Percentiles rank a stretch among this genome's conserved stretches.
These are phyloP conservation scores for Monosporascus sp. DNA, from an alignment of 2,329 filamentous ascomycete species.

Conservation along the genomic window DNA sequence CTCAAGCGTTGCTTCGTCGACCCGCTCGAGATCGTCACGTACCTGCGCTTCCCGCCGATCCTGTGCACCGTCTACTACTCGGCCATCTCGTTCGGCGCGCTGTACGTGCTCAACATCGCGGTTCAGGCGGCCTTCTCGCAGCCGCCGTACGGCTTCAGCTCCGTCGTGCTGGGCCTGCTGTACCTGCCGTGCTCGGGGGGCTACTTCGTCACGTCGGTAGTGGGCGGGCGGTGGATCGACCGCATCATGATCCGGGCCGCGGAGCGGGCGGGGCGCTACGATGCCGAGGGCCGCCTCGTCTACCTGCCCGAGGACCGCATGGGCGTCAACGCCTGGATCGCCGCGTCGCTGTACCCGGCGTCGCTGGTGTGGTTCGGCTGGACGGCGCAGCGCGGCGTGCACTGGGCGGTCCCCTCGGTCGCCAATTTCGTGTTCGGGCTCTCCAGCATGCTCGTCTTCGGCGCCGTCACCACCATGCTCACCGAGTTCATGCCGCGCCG, in stretches of 20 bases:
- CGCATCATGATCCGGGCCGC: conserved; percentile 75
- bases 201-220: conserved; percentile 62
- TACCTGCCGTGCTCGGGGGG: conserved; percentile 74
- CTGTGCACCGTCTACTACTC: conserved; percentile 69
- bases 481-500: conserved; percentile 75
- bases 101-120: conserved; percentile 75
- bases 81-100: conserved; percentile 66
- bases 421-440: conserved; percentile 71
- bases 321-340: conserved; percentile 76
- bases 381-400: conserved; percentile 59
- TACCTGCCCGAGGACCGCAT: conserved; percentile 76
- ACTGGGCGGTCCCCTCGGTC: conserved; percentile 58
- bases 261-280: conserved; percentile 61
- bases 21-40: conserved; percentile 64
- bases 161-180: conserved; percentile 65
- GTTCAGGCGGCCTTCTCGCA: conserved; percentile 64
- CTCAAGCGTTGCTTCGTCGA: conserved; percentile 63
- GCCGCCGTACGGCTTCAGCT: conserved; percentile 62
- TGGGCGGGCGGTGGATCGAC: conserved; percentile 76
- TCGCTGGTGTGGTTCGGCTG: conserved; percentile 75
- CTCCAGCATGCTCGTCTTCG: conserved; percentile 74
- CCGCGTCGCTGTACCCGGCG: conserved; percentile 63
- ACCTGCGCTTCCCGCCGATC: conserved; percentile 70
- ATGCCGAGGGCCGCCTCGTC: conserved; percentile 59
- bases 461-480: conserved; percentile 71